These are phyloP conservation scores for Colletotrichum spaethianum DNA, from an alignment of 2,329 filamentous ascomycete genomes.

Conservation along the genomic window DNA sequence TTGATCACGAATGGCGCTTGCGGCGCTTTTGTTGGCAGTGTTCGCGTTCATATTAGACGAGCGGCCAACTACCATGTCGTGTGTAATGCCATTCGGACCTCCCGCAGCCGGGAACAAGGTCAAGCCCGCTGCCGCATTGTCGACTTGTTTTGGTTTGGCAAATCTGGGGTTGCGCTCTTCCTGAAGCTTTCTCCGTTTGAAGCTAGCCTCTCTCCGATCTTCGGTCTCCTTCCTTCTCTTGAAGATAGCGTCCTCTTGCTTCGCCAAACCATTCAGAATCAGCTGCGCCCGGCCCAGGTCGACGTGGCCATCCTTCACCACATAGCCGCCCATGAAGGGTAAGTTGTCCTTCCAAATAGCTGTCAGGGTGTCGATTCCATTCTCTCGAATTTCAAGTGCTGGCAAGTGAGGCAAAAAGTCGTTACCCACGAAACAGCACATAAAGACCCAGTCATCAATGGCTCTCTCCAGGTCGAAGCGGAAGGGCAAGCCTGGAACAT, in stretches of 20 bases:
- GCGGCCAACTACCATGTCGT: constrained; percentile 81
- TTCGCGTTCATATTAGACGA: constrained; percentile 69
- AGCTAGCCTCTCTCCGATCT: constrained; percentile 84
- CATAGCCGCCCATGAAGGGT: constrained; percentile 91
- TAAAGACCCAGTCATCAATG: constrained; percentile 98
- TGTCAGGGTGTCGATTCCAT: constrained; percentile 95
- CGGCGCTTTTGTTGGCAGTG: constrained; percentile 92
- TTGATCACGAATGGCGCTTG: constrained; percentile 87
- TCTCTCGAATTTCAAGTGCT: constrained; percentile 96
- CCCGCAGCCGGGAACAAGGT: constrained; percentile 50
- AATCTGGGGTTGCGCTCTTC: constrained; percentile 59
- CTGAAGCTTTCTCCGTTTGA: constrained; percentile 83
- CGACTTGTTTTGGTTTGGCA: constrained; percentile 38
- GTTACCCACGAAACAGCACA: constrained; percentile 99
- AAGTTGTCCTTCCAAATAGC: constrained; percentile 98
- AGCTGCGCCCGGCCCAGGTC: constrained; percentile 88
- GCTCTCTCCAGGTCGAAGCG: constrained; percentile 94
- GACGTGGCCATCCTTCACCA: constrained; percentile 95
- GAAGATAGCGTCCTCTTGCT: constrained; percentile 95
- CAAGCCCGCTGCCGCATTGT: constrained; percentile 44
- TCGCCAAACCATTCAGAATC: constrained; percentile 89
- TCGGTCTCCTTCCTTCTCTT: constrained; percentile 88
- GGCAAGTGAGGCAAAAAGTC: constrained; percentile 98
- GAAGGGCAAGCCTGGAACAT: constrained; percentile 86
- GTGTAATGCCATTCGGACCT: constrained; percentile 74